Conservation (phyloP, 202 grass and related monocot genomes). For the Zoysia matrella region DNA sequence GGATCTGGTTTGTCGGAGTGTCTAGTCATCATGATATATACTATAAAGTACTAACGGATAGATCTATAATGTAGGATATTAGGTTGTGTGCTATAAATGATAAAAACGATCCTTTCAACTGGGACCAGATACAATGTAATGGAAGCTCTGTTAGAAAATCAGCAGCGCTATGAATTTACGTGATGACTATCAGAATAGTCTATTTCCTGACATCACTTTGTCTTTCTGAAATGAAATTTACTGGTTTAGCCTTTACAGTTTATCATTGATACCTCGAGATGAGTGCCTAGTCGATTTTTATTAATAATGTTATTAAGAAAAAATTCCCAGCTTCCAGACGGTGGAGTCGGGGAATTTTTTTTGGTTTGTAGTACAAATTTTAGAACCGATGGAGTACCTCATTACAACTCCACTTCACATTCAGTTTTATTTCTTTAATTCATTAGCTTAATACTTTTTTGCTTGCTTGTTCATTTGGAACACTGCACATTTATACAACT, state of each 20-base stretch:
- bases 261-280: constrained; percentile 8
- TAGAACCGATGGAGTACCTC: too few species aligned
- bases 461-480: too few species aligned
- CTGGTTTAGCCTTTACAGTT: not conserved
- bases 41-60: constrained; percentile 19
- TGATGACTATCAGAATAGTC: not conserved
- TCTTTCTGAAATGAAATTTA: not conserved
- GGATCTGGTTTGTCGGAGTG: constrained; percentile 29
- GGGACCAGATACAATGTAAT: constrained; percentile 17
- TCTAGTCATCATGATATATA: not conserved
- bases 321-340: too few species aligned
- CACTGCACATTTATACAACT: too few species aligned
- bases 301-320: not conserved
- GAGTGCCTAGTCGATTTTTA: not conserved
- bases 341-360: too few species aligned
- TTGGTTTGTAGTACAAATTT: too few species aligned
- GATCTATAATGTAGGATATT: constrained; percentile 18
- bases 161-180: not conserved
- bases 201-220: not conserved
- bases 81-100: constrained; percentile 40
- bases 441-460: too few species aligned
- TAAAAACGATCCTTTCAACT: not conserved
- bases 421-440: too few species aligned
- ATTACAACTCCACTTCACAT: too few species aligned
- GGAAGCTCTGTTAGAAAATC: constrained; percentile 7